A percentile compares a stretch with the other conserved stretches of the same genome.
Conservation (phyloP, 1,284 basidiomycete genomes). For the Moesziomyces sp. region DNA sequence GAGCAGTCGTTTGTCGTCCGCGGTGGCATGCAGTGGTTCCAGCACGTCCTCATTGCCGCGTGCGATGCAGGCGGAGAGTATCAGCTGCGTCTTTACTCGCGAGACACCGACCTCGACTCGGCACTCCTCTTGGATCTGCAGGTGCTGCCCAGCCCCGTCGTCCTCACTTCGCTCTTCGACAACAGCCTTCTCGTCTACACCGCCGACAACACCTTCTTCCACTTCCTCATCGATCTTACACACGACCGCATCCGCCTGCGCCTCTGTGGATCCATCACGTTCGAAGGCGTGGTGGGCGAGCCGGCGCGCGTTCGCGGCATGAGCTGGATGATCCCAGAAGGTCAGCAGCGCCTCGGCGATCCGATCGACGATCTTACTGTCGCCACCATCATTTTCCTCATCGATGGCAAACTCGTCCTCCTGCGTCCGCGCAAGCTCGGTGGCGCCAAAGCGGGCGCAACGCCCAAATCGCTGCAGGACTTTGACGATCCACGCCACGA, state of each 20-base stretch:
- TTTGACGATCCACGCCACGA: conserved; percentile 28
- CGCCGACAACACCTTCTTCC: conserved; percentile 91
- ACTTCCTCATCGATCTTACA: conserved; percentile 91
- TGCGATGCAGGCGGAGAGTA: conserved; percentile 69
- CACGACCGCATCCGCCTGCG: conserved; percentile 82
- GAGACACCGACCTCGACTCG: conserved; percentile 88
- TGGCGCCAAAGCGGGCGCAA: conserved; percentile 3
- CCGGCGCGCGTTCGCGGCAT: conserved; percentile 87
- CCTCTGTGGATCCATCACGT: conserved; percentile 92
- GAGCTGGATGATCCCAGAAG: conserved; percentile 95
- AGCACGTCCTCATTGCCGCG: conserved; percentile 91
- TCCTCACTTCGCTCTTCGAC: conserved; percentile 80
- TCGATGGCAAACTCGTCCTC: conserved; percentile 90
- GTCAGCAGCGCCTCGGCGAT: conserved; percentile 93
- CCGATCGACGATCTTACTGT: conserved; percentile 91
- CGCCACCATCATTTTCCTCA: conserved; percentile 94
- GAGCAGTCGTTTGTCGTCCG: conserved; percentile 88
- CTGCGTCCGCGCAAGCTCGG: conserved; percentile 71
- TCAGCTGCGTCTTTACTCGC: conserved; percentile 87
- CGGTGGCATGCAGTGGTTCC: conserved; percentile 96
- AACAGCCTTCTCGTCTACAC: conserved; percentile 97
- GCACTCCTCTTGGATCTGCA: conserved; percentile 86
- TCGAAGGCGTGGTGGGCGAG: conserved; percentile 86
- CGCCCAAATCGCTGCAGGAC: conserved; percentile 10
- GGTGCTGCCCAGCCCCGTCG: conserved; percentile 73